A percentile compares a stretch with the other conserved stretches of the same genome.
Evolutionary conservation across 75 land plant species (phyloP).

Genomic region (Selaginella moellendorffii): DNA sequence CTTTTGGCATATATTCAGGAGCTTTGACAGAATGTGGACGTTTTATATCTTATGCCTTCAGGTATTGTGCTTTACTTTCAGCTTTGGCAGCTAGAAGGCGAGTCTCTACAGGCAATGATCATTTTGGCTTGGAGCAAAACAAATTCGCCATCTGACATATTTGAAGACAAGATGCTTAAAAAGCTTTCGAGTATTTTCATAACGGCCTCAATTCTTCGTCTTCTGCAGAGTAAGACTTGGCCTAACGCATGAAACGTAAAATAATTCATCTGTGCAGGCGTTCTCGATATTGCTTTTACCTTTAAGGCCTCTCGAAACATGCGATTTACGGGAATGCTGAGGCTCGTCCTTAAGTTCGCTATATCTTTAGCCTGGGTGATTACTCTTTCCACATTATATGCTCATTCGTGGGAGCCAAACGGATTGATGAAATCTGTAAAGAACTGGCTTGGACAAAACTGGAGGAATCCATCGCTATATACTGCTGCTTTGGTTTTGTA

Average conservation of each 20-base stretch:
- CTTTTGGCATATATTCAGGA: slow-evolving; percentile 95
- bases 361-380: background rate
- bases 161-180: background rate
- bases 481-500: slow-evolving; percentile 50
- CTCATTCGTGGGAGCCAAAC: background rate
- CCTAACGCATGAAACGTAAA: no score
- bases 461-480: slow-evolving; percentile 63
- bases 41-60: slow-evolving; percentile 79
- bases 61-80: slow-evolving; percentile 26
- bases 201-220: background rate
- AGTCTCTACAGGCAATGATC: background rate
- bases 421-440: background rate
- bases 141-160: background rate
- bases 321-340: background rate
- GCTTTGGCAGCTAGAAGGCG: background rate
- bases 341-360: background rate
- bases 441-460: slow-evolving; percentile 6
- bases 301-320: background rate
- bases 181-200: background rate
- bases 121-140: background rate
- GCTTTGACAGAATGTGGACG: slow-evolving; percentile 97
- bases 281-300: background rate
- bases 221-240: background rate
- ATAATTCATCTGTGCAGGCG: background rate
- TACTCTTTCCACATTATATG: background rate